Percentiles rank a stretch among this genome's conserved stretches.
phyloP scores from a whole-genome alignment of 208 protist species.

The Acanthamoeba lenticulata region DNA sequence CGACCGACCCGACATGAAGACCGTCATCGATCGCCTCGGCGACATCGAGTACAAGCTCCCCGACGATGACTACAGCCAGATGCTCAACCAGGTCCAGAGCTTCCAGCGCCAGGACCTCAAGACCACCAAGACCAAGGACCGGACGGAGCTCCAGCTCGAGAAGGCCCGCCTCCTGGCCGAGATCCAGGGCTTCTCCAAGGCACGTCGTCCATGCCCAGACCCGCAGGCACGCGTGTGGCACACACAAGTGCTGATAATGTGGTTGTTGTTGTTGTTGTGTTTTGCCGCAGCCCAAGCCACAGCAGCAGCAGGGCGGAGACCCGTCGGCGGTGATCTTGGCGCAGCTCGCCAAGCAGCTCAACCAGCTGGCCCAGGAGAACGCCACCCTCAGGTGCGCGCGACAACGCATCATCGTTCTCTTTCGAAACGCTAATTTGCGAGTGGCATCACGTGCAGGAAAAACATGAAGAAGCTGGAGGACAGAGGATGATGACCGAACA shows the following conservation, averaged over 20 bases:
- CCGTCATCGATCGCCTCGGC: background rate
- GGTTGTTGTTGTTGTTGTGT: background rate
- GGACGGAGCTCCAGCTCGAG: constrained; percentile 26
- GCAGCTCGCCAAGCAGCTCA: constrained; percentile 15
- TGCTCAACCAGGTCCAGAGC: constrained; percentile 43
- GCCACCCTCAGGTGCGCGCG: background rate
- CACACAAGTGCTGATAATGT: background rate
- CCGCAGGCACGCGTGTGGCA: no score
- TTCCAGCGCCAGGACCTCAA: background rate
- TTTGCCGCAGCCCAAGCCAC: background rate
- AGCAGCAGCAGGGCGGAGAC: background rate
- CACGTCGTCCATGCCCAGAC: background rate
- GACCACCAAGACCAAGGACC: constrained; percentile 52
- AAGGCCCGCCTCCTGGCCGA: constrained; percentile 16
- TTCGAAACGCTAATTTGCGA: background rate
- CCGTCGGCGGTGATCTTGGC: background rate
- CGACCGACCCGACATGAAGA: background rate
- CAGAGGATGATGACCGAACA: no score
- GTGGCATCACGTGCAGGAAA: background rate
- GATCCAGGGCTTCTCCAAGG: background rate
- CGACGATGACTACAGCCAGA: background rate
- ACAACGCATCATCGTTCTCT: background rate
- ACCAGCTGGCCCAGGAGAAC: constrained; percentile 29
- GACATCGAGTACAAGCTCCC: background rate
- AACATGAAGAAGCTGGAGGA: constrained; percentile 39